phyloP scores from a whole-genome alignment of 1,284 basidiomycete species.

The Xerocomus cyaneibrunnescens region DNA sequence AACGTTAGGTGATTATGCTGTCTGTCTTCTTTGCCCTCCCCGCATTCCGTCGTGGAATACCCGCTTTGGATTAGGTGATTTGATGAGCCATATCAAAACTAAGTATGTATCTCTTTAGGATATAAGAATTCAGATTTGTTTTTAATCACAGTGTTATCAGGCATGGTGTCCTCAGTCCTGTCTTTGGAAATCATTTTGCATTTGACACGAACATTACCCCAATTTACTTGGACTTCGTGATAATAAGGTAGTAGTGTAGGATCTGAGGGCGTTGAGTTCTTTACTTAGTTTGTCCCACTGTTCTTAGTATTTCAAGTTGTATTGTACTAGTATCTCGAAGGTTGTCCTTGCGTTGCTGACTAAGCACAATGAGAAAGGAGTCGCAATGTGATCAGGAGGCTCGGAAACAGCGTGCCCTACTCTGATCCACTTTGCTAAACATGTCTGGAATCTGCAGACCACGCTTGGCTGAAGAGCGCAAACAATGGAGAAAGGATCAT shows the following conservation, averaged over 20 bases:
- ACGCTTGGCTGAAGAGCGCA: conserved; percentile 93
- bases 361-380: conserved; percentile 20
- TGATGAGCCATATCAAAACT: conserved; percentile 23
- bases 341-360: conserved; percentile 18
- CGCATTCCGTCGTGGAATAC: conserved; percentile 32
- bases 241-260: background rate
- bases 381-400: background rate
- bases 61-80: conserved; percentile 15
- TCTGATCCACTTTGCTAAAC: conserved; percentile 6
- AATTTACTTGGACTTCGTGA: conserved; percentile 16
- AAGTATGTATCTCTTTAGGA: conserved; percentile 15
- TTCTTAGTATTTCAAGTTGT: background rate
- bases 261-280: background rate
- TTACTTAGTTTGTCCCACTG: background rate
- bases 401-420: background rate
- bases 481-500: conserved; percentile 99
- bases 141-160: conserved; percentile 11
- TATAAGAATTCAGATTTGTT: background rate
- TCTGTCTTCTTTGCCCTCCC: conserved; percentile 30
- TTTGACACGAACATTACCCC: conserved; percentile 26
- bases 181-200: conserved; percentile 22
- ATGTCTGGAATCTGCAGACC: conserved; percentile 86
- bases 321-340: too few relatives aligned
- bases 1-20: conserved; percentile 17
- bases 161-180: conserved; percentile 21